Base-by-base conservation (phyloP, 2,329 filamentous ascomycete genomes). In the Endoconidiophora laricicola region DNA sequence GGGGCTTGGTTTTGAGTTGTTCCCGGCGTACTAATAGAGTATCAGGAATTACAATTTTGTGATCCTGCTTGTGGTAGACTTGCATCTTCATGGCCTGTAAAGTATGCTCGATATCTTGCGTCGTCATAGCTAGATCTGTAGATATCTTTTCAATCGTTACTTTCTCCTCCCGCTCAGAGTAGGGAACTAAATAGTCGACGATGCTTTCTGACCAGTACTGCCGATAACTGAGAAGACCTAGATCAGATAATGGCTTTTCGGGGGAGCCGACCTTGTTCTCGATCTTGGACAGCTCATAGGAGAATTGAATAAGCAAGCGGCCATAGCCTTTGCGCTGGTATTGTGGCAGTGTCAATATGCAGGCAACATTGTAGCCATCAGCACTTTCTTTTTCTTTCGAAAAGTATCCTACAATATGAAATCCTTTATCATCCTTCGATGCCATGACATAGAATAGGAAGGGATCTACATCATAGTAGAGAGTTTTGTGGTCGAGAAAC, bases 371-470 rank as follows among this genome's bases (percentile, higher is more conserved):
- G 73, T 96, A 98, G 26, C 85, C 86, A 59, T 98, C 93, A 0
- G 87, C 87, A 38, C 83, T 90, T 65, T 98, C 91, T 58, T 98
- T 98, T 64, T 98, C 91, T 63, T 98, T 98, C 50, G 85, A 94
- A 65, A 98, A 98, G 62, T 95, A 98, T n/a, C 91, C 91, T n/a
- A 98, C 85, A 46, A 98, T 76, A 60, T 96, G 91, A 59, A 83
- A 91, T 12, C 91, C 91, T 58, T 87, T 81, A 46, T 94, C 86
- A 56, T 88, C 85, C 57, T 84, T 79, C 39, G 81, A 82, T 23
- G 86, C 86, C 90, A 98, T 95, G 63, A 94, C 90, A 66, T 98
- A 98, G 69, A 98, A 98, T 36, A 98, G 68, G 62, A 98, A 98
- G 0, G 91, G 91, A 56, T 98, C 91, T n/a, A 98, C 91, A 59